Percentiles rank a stretch among this genome's conserved stretches.
Conservation (phyloP, 192 early-diverging fungal species). For the Lobosporangium transversale region DNA sequence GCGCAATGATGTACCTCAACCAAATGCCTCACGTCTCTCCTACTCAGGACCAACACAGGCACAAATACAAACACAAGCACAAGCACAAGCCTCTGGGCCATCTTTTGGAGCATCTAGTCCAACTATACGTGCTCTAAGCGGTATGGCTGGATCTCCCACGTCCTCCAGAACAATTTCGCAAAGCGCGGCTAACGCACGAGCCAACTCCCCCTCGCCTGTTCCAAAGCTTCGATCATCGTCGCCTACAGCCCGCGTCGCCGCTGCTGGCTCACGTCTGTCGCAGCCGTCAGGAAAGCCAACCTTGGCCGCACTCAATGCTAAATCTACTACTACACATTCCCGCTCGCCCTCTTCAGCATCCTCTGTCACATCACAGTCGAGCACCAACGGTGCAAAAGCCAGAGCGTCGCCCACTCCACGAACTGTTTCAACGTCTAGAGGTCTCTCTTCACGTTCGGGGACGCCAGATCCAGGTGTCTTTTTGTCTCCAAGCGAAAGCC, state of each 20-base stretch:
- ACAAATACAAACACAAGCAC: background rate
- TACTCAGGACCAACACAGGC: constrained; percentile 5
- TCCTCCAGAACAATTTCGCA: constrained; percentile 12
- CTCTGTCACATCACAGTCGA: constrained; percentile 45
- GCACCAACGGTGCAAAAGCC: constrained; percentile 19
- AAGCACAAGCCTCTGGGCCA: constrained; percentile 4
- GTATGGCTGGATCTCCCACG: constrained; percentile 33
- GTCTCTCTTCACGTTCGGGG: constrained; percentile 41
- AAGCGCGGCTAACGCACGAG: constrained; percentile 16
- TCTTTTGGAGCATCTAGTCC: constrained; percentile 25
- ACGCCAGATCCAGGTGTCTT: constrained; percentile 21
- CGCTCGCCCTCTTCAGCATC: constrained; percentile 39
- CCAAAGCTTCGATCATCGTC: constrained; percentile 25
- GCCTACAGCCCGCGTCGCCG: constrained; percentile 21
- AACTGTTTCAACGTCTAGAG: constrained; percentile 24
- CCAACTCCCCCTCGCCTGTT: constrained; percentile 44
- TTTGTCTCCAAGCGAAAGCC: constrained; percentile 33
- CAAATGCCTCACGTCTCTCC: background rate
- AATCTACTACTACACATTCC: constrained; percentile 16
- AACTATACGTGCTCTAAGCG: constrained; percentile 18
- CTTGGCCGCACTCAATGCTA: constrained; percentile 7
- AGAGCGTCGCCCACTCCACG: constrained; percentile 37
- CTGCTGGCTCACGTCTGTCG: constrained; percentile 12
- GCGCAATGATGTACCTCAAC: constrained; percentile 24
- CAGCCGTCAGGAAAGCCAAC: constrained; percentile 25